Evolutionary conservation across 306 rosid species (phyloP).

Genomic region (Dryas alaskensis): DNA sequence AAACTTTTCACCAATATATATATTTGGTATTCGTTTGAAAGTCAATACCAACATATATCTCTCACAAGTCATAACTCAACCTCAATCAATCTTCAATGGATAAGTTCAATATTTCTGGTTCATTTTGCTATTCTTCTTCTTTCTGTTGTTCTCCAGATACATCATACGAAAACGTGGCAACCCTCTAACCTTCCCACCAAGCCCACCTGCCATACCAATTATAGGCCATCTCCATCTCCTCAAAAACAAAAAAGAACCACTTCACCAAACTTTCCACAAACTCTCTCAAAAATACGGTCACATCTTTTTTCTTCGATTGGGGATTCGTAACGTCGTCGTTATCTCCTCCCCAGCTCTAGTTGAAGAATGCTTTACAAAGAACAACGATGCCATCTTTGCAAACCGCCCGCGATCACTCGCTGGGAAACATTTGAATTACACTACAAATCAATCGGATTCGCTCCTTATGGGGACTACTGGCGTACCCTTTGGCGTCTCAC

Average conservation of each 20-base stretch:
- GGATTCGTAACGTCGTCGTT: slow-evolving; percentile 31
- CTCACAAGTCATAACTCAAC: too few relatives aligned
- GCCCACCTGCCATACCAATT: slow-evolving; percentile 43
- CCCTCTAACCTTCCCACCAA: slow-evolving; percentile 27
- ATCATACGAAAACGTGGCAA: not conserved
- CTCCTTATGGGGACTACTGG: slow-evolving; percentile 34
- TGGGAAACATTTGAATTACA: slow-evolving; percentile 27
- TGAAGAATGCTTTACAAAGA: slow-evolving; percentile 36
- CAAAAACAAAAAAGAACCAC: slow-evolving; percentile 24
- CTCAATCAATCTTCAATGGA: not conserved
- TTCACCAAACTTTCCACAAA: slow-evolving; percentile 20
- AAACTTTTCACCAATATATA: too few relatives aligned
- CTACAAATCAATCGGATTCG: not conserved
- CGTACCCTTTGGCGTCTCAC: slow-evolving; percentile 30
- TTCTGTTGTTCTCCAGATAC: slow-evolving; percentile 1
- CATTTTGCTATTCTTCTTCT: slow-evolving; percentile 11
- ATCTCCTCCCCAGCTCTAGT: slow-evolving; percentile 40
- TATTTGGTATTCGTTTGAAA: too few relatives aligned
- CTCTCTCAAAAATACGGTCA: slow-evolving; percentile 33
- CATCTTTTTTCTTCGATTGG: slow-evolving; percentile 26
- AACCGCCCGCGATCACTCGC: slow-evolving; percentile 31
- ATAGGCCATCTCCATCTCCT: slow-evolving; percentile 51
- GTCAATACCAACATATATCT: too few relatives aligned
- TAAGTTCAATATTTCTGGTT: not conserved
- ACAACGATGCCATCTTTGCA: slow-evolving; percentile 36